Evolutionary conservation across 2,329 filamentous ascomycete genomes (phyloP).

Genomic region (Nemania sp.): DNA sequence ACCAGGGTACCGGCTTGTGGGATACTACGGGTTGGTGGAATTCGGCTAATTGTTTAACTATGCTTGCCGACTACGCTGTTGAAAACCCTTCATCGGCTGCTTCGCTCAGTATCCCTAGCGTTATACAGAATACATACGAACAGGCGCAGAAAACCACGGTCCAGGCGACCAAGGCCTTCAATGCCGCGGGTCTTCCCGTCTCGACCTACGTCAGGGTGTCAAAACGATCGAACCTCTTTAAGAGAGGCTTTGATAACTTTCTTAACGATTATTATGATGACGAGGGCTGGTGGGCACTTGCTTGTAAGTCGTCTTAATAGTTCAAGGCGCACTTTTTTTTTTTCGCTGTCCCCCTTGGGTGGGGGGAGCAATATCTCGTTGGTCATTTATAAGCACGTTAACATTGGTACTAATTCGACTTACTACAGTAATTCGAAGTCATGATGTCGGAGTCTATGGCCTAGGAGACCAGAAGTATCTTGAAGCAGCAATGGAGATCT

Average conservation of each 20-base stretch:
- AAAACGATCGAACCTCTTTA: constrained; percentile 42
- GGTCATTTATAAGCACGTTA: background rate
- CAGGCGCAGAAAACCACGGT: constrained; percentile 49
- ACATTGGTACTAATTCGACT: constrained; percentile 10
- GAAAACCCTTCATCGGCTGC: constrained; percentile 31
- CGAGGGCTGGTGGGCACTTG: constrained; percentile 73
- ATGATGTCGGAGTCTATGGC: constrained; percentile 56
- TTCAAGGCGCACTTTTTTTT: background rate
- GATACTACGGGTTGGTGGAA: constrained; percentile 72
- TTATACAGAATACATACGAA: constrained; percentile 51
- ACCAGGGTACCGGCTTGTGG: constrained; percentile 65
- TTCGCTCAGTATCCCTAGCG: constrained; percentile 45
- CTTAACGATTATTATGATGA: constrained; percentile 71
- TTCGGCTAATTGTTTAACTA: constrained; percentile 67
- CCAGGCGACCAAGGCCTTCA: constrained; percentile 45
- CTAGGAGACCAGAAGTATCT: constrained; percentile 62
- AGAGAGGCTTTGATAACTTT: constrained; percentile 59
- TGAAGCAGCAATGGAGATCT: constrained; percentile 63
- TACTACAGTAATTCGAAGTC: constrained; percentile 60
- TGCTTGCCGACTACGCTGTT: constrained; percentile 40
- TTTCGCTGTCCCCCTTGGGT: background rate
- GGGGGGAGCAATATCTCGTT: background rate
- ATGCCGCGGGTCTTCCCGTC: constrained; percentile 42
- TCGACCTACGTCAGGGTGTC: constrained; percentile 47
- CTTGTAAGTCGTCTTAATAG: constrained; percentile 40